These are phyloP conservation scores for Eremochloa ophiuroides DNA, from an alignment of 176 grass and related monocot genomes.

Conservation along the genomic window DNA sequence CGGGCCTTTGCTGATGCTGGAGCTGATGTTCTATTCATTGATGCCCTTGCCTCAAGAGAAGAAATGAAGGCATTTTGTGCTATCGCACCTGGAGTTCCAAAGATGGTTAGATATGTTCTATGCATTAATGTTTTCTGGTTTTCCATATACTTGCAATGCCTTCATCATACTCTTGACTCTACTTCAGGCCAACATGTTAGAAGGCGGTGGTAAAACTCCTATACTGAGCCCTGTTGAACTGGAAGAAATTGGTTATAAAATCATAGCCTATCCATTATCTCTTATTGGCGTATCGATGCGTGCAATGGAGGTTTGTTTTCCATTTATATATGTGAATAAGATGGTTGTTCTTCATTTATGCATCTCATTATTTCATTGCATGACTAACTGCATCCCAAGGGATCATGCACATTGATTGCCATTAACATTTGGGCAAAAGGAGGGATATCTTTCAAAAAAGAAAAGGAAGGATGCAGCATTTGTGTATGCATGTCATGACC, in stretches of 20 bases:
- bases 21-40: slow-evolving; percentile 91
- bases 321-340: slow-evolving; percentile 12
- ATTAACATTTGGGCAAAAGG: neutral
- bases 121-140: neutral
- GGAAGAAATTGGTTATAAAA: slow-evolving; percentile 83
- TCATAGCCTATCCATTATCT: slow-evolving; percentile 83
- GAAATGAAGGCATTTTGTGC: slow-evolving; percentile 87
- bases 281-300: slow-evolving; percentile 89
- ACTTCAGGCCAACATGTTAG: slow-evolving; percentile 92
- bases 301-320: slow-evolving; percentile 91
- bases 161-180: slow-evolving; percentile 17
- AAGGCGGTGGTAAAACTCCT: slow-evolving; percentile 96
- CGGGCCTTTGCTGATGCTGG: slow-evolving; percentile 85
- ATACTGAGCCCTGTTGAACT: slow-evolving; percentile 87
- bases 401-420: neutral
- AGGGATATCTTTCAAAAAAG: neutral
- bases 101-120: slow-evolving; percentile 65
- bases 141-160: neutral
- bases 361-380: neutral
- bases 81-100: slow-evolving; percentile 73
- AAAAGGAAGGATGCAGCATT: neutral
- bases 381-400: neutral
- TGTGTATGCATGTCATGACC: neutral
- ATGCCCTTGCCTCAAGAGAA: slow-evolving; percentile 90
- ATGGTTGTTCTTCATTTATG: slow-evolving; percentile 39